Evolutionary conservation across 805 yeast species (phyloP), one percentile per base, ranked within the genome.

Genomic region (Candida stauntonica): DNA sequence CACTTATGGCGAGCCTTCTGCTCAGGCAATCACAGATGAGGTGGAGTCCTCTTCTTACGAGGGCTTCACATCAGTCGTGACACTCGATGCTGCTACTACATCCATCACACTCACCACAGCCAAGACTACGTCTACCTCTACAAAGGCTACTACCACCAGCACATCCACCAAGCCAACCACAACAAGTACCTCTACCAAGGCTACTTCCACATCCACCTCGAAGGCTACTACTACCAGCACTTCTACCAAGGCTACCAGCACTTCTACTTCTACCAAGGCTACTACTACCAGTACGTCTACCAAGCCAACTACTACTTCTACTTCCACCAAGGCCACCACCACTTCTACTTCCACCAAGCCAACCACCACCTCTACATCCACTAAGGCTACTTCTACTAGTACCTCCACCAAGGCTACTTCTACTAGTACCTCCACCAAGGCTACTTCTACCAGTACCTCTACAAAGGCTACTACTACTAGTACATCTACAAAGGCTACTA

Each of bases 381-480:
- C 44, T 11, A 5, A 21, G 11, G 15, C 14, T 6, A 9, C 28
- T 11, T 11, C 37, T 5, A 21, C 44, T 26, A 17, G 38, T 35
- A 35, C 37, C 24, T 39, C 39, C 18, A 31, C 45, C n/a, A 31
- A 46, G 26, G 36, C 43, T 29, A 2, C 32, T 30, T 23, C 29
- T 31, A 30, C 34, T 23, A 24, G 17, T 35, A 29, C 47, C 26
- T 33, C 33, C 20, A 45, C 35, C 19, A 31, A 46, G 23, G 36
- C 43, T 31, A 2, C 32, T 28, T 23, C 29, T 31, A 30, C 34
- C 28, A 27, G 16, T 34, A 29, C 46, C 26, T 33, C 33, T 17
- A 45, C 34, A 17, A 31, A 46, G 24, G 36, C 42, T 30, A 2
- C 31, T 29, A 18, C 27, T 31, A 33, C 33, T 23, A 27, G 16